Evolutionary conservation across 805 yeast species (phyloP).

Genomic region (Monosporozyma unispora): DNA sequence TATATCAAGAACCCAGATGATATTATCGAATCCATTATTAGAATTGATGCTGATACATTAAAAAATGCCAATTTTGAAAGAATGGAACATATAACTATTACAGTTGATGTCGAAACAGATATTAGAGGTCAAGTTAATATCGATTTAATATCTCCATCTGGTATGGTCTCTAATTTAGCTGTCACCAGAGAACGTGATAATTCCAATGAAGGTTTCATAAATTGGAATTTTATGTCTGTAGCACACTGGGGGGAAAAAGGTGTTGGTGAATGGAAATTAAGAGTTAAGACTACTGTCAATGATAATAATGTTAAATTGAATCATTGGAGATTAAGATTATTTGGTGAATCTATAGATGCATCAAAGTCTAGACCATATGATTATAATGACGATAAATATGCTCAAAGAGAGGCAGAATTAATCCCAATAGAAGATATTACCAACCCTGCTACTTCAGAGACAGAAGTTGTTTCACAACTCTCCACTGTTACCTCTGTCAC

Average conservation of each 20-base stretch:
- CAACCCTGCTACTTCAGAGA: slow-evolving; percentile 3
- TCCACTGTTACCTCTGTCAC: slow-evolving; percentile 5
- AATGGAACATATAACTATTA: slow-evolving; percentile 80
- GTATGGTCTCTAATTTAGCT: slow-evolving; percentile 67
- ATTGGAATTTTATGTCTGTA: slow-evolving; percentile 95
- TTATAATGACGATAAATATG: neutral
- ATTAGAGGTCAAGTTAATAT: slow-evolving; percentile 64
- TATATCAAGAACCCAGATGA: slow-evolving; percentile 19
- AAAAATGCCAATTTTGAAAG: slow-evolving; percentile 51
- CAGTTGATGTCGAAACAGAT: slow-evolving; percentile 57
- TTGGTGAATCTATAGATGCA: slow-evolving; percentile 71
- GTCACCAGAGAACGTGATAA: slow-evolving; percentile 53
- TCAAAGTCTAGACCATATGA: slow-evolving; percentile 42
- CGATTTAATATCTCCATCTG: slow-evolving; percentile 63
- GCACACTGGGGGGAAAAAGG: slow-evolving; percentile 98
- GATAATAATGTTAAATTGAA: slow-evolving; percentile 37
- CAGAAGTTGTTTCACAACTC: slow-evolving; percentile 1
- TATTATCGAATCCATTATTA: slow-evolving; percentile 32
- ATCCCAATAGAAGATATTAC: neutral
- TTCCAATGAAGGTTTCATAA: slow-evolving; percentile 47
- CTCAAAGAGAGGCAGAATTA: neutral
- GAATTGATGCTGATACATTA: slow-evolving; percentile 42
- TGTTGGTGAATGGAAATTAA: slow-evolving; percentile 72
- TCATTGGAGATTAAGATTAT: slow-evolving; percentile 70
- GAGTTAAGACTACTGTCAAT: slow-evolving; percentile 42